These are phyloP conservation scores for Lactifluus hygrophoroides DNA, from an alignment of 768 basidiomycete genomes.

Conservation along the genomic window DNA sequence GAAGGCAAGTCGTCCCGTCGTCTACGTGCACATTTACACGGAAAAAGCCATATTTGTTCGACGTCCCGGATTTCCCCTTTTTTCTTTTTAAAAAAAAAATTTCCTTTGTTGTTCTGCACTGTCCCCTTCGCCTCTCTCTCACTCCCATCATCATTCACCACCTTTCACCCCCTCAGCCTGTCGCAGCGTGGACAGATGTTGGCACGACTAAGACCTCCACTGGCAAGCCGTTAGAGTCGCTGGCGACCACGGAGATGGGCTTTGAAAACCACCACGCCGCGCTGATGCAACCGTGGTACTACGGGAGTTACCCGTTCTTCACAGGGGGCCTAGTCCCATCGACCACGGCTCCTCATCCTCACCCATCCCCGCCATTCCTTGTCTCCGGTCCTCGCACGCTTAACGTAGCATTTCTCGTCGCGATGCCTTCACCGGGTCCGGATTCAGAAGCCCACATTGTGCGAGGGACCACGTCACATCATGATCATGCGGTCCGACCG, in stretches of 20 bases:
- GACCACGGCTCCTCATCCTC: neutral
- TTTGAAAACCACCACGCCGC: neutral
- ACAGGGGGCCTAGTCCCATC: neutral
- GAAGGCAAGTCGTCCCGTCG: conserved; percentile 7
- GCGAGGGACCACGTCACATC: neutral
- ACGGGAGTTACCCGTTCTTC: neutral
- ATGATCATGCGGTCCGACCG: neutral
- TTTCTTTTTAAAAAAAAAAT: neutral
- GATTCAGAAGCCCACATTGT: neutral
- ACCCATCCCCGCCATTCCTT: neutral
- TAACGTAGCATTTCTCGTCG: conserved; percentile 15
- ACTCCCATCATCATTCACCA: too few species aligned
- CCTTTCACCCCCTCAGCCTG: conserved; percentile 11
- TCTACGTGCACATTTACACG: neutral
- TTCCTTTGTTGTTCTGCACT: too few species aligned
- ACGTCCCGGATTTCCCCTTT: too few species aligned
- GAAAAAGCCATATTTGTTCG: too few species aligned
- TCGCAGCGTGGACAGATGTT: conserved; percentile 12
- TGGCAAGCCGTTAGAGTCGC: too few species aligned
- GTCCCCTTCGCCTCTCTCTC: too few species aligned
- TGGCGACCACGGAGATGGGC: neutral
- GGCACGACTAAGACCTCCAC: neutral
- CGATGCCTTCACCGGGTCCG: conserved; percentile 11
- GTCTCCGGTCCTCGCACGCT: neutral
- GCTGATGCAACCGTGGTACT: conserved; percentile 1